Percentiles rank a stretch among this genome's conserved stretches.
These are phyloP conservation scores for Aspergillus flavus DNA, from an alignment of 2,329 filamentous ascomycete species.

Conservation along the genomic window DNA sequence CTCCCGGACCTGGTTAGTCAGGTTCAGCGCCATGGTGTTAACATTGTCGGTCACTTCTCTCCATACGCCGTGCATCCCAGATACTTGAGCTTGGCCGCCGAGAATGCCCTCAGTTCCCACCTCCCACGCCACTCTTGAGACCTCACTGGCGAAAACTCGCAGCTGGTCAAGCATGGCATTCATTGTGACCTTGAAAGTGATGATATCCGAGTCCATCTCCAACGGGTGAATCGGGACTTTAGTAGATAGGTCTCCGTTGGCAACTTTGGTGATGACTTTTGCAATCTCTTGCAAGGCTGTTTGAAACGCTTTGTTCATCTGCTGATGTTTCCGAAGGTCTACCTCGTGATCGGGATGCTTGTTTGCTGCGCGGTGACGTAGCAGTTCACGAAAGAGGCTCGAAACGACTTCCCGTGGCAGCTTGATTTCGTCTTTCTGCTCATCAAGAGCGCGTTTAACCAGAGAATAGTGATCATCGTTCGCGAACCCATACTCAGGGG, in stretches of 20 bases:
- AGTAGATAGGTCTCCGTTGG: background rate
- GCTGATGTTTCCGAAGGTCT: background rate
- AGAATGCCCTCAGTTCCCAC: constrained; percentile 66
- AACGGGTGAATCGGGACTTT: background rate
- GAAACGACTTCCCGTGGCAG: background rate
- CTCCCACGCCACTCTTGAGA: constrained; percentile 66
- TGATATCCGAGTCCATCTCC: constrained; percentile 6
- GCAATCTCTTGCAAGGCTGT: background rate
- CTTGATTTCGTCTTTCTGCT: background rate
- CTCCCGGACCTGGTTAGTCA: constrained; percentile 73
- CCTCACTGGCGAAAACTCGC: constrained; percentile 66
- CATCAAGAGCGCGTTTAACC: background rate
- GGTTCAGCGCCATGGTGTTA: constrained; percentile 67
- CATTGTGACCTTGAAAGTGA: constrained; percentile 78
- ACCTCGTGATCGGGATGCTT: constrained; percentile 1
- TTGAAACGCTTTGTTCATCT: background rate
- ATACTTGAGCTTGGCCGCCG: constrained; percentile 64
- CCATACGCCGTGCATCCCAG: constrained; percentile 68
- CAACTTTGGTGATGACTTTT: constrained; percentile 3
- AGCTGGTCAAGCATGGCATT: constrained; percentile 69
- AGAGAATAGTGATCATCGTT: background rate
- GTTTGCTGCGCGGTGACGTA: background rate
- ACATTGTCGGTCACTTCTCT: constrained; percentile 68
- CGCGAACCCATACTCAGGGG: background rate
- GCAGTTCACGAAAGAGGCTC: background rate